A percentile compares a stretch with the other conserved stretches of the same genome.
phyloP scores from a whole-genome alignment of 257 asterid genomes.

The Nicotiana attenuata region DNA sequence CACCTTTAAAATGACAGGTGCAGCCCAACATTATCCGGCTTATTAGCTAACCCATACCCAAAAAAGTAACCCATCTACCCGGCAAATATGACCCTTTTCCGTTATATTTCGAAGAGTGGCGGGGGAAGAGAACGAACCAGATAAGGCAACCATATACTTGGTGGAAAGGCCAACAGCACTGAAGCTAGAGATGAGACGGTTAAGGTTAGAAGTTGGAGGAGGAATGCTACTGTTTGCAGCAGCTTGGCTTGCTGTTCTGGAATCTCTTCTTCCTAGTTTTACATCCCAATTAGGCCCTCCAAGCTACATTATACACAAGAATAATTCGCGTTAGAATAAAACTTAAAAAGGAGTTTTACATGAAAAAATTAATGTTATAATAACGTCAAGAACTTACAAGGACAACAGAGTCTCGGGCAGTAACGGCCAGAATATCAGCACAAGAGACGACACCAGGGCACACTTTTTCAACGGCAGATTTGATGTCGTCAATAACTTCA shows the following conservation, averaged over 20 bases:
- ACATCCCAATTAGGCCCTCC: slow-evolving; percentile 80
- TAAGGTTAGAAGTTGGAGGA: slow-evolving; percentile 77
- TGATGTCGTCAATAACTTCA: slow-evolving; percentile 66
- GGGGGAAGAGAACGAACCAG: slow-evolving; percentile 33
- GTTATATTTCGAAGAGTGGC: neutral
- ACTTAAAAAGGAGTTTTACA: neutral
- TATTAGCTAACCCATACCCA: no score
- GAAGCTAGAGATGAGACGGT: slow-evolving; percentile 54
- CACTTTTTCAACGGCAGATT: slow-evolving; percentile 62
- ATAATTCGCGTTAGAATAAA: neutral
- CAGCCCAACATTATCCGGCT: no score
- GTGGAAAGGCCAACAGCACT: slow-evolving; percentile 63
- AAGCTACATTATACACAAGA: slow-evolving; percentile 32
- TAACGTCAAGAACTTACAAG: slow-evolving; percentile 31
- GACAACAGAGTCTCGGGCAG: slow-evolving; percentile 71
- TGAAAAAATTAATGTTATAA: neutral
- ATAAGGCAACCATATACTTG: slow-evolving; percentile 69
- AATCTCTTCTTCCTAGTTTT: slow-evolving; percentile 78
- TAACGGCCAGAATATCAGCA: slow-evolving; percentile 68
- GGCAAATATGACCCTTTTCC: no score
- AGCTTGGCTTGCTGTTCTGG: slow-evolving; percentile 57
- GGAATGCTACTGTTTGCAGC: slow-evolving; percentile 83
- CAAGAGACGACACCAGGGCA: slow-evolving; percentile 79
- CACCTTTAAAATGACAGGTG: no score
- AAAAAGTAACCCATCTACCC: no score